Percentiles rank a stretch among this genome's conserved stretches.
phyloP scores from a whole-genome alignment of 164 flowering plant species.

The Chloranthus sessilifolius region DNA sequence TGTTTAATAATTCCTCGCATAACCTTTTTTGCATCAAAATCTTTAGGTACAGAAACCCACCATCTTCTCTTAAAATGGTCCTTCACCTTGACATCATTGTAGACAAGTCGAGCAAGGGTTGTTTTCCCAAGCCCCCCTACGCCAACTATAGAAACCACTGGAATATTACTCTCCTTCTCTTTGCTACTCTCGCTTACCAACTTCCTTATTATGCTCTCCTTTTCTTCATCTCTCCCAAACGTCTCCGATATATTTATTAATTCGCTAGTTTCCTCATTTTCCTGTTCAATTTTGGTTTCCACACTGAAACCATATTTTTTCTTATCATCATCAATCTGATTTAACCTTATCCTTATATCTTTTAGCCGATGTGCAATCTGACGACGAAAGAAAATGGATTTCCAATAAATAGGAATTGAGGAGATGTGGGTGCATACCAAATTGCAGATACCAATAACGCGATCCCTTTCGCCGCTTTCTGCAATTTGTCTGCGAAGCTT shows the following conservation, averaged over 20 bases:
- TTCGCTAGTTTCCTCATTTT: not conserved
- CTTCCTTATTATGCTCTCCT: not conserved
- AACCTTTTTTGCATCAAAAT: not conserved
- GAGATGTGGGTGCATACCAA: not conserved
- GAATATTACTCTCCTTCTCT: not conserved
- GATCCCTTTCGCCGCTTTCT: too few species aligned
- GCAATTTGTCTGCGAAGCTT: too few species aligned
- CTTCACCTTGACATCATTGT: conserved; percentile 2
- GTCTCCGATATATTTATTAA: not conserved
- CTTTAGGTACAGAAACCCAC: conserved; percentile 10
- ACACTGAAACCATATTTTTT: not conserved
- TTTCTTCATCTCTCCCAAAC: conserved; percentile 1
- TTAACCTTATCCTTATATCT: not conserved
- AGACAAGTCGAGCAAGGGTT: not conserved
- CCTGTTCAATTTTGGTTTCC: not conserved
- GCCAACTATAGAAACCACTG: not conserved
- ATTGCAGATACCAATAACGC: too few species aligned
- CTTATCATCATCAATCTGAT: not conserved
- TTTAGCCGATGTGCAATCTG: not conserved
- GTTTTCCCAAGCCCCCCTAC: conserved; percentile 4
- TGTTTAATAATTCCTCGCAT: not conserved
- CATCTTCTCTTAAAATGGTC: not conserved
- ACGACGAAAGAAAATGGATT: not conserved
- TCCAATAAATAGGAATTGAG: not conserved
- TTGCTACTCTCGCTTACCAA: not conserved